A percentile compares a stretch with the other conserved stretches of the same genome.
Conservation (phyloP, 2,329 filamentous ascomycete genomes). For the Rhinocladiella mackenziei region DNA sequence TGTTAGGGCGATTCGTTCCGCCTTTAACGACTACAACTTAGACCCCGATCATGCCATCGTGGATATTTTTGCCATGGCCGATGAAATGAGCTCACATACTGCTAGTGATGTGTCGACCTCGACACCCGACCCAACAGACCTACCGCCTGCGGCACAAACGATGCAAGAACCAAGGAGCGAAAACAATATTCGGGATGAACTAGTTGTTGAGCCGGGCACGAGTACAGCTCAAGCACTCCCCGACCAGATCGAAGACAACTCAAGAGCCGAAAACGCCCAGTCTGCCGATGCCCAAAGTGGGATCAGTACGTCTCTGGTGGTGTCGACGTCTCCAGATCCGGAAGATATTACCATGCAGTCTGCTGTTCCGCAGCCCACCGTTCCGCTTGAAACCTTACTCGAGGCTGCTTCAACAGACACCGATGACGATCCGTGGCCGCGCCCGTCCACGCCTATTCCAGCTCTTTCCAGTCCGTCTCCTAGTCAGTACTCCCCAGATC, state of each 20-base stretch:
- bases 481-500: not conserved
- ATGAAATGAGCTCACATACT: conserved; percentile 11
- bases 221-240: not conserved
- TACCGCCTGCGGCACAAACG: not conserved
- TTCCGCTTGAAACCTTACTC: conserved; percentile 13
- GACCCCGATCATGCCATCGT: conserved; percentile 18
- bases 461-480: not conserved
- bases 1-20: conserved; percentile 17
- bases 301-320: too few relatives aligned
- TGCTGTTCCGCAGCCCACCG: conserved; percentile 6
- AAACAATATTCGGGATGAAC: not conserved
- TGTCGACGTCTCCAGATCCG: too few relatives aligned
- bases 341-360: too few relatives aligned
- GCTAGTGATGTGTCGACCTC: conserved; percentile 17
- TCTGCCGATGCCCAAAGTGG: not conserved
- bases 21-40: conserved; percentile 18
- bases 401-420: conserved; percentile 1
- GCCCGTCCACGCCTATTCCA: not conserved
- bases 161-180: not conserved
- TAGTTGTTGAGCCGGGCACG: not conserved
- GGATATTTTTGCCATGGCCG: conserved; percentile 14
- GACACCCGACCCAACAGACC: conserved; percentile 23
- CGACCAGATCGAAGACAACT: not conserved
- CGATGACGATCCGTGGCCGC: not conserved
- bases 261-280: too few relatives aligned